Evolutionary conservation across 495 filamentous ascomycete species (phyloP).

Genomic region (Neurospora sp.): DNA sequence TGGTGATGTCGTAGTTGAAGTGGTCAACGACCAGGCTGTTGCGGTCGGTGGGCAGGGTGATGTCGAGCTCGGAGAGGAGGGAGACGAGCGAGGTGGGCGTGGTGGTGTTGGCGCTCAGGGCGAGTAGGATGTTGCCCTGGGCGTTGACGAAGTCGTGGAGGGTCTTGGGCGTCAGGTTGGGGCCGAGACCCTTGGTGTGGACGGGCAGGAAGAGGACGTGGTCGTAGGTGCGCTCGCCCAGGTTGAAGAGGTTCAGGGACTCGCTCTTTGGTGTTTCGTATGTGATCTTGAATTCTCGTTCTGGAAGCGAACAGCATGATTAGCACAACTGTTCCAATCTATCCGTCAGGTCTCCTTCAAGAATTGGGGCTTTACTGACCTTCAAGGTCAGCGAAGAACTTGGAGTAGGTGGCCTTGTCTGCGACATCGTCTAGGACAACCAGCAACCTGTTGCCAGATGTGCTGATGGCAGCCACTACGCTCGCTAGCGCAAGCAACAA

Average conservation of each 20-base stretch:
- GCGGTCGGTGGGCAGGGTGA: slow-evolving; percentile 77
- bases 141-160: slow-evolving; percentile 87
- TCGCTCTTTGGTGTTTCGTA: slow-evolving; percentile 85
- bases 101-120: slow-evolving; percentile 64
- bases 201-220: slow-evolving; percentile 80
- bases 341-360: neutral
- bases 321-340: slow-evolving; percentile 5
- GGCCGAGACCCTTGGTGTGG: slow-evolving; percentile 85
- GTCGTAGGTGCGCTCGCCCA: slow-evolving; percentile 83
- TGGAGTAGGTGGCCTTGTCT: slow-evolving; percentile 71
- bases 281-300: slow-evolving; percentile 66
- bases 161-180: slow-evolving; percentile 71
- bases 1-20: slow-evolving; percentile 79
- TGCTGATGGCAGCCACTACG: slow-evolving; percentile 66
- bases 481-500: slow-evolving; percentile 53
- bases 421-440: slow-evolving; percentile 75
- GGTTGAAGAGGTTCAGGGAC: slow-evolving; percentile 68
- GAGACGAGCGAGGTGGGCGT: slow-evolving; percentile 72
- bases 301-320: slow-evolving; percentile 36
- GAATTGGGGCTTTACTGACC: slow-evolving; percentile 37
- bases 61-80: slow-evolving; percentile 82
- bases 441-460: slow-evolving; percentile 68
- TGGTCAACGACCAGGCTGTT: slow-evolving; percentile 81
- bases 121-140: slow-evolving; percentile 82
- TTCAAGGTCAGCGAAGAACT: slow-evolving; percentile 72